Conservation (phyloP, 2,329 filamentous ascomycete genomes). For the Lecanicillium sp. region DNA sequence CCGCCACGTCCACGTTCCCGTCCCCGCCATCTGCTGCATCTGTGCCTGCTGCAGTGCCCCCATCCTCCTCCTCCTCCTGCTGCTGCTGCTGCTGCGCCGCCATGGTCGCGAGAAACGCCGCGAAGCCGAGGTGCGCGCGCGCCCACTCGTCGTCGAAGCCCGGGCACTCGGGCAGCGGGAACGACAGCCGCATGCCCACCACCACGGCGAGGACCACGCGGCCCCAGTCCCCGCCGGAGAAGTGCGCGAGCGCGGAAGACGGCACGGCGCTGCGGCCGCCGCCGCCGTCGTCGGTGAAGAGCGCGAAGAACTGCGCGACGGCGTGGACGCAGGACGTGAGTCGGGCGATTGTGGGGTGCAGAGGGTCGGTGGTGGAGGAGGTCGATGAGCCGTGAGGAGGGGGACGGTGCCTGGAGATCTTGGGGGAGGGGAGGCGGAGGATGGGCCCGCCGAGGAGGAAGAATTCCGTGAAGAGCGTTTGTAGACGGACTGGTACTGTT, state of each 20-base stretch:
- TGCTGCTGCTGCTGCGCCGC: too few species aligned
- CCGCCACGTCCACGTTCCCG: slow-evolving; percentile 34
- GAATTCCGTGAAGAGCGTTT: slow-evolving; percentile 22
- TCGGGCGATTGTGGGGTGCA: slow-evolving; percentile 17
- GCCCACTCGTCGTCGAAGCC: slow-evolving; percentile 33
- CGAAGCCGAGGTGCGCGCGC: slow-evolving; percentile 34
- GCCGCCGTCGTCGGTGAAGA: slow-evolving; percentile 16
- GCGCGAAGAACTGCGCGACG: slow-evolving; percentile 28
- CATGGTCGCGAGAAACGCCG: slow-evolving; percentile 32
- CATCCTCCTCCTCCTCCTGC: too few species aligned
- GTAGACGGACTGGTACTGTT: slow-evolving; percentile 18
- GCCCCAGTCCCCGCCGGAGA: slow-evolving; percentile 38
- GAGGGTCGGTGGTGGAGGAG: slow-evolving; percentile 13
- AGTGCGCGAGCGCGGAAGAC: slow-evolving; percentile 27
- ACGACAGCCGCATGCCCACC: slow-evolving; percentile 40
- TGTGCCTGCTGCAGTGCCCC: slow-evolving; percentile 17
- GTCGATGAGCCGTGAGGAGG: background rate
- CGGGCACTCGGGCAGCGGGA: slow-evolving; percentile 34
- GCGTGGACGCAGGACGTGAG: slow-evolving; percentile 21
- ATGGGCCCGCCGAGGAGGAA: slow-evolving; percentile 35
- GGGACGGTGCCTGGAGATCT: background rate
- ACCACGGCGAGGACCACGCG: slow-evolving; percentile 36
- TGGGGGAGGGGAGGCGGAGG: slow-evolving; percentile 19
- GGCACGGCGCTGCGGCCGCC: slow-evolving; percentile 24
- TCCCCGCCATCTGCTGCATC: slow-evolving; percentile 21